Percentiles rank a stretch among this genome's conserved stretches.
phyloP scores from a whole-genome alignment of 208 protist species.

The Leishmania tropica region DNA sequence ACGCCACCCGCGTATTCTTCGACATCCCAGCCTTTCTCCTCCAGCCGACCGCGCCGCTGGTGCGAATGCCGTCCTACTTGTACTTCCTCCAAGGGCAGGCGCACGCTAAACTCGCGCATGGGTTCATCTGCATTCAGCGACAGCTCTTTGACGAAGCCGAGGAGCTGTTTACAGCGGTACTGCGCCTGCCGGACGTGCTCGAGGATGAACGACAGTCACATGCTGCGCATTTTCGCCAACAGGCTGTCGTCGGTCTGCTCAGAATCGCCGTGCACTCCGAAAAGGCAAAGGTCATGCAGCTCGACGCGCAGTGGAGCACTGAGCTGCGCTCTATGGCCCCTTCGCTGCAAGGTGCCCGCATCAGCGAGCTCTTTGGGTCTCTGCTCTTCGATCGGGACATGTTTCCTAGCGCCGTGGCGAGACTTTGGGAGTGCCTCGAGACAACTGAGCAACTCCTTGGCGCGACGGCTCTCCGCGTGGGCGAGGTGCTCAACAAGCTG shows the following conservation, averaged over 20 bases:
- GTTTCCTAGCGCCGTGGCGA: slow-evolving; percentile 34
- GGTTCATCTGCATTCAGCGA: slow-evolving; percentile 21
- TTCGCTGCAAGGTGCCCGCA: slow-evolving; percentile 33
- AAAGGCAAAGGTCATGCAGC: slow-evolving; percentile 28
- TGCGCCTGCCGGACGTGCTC: slow-evolving; percentile 34
- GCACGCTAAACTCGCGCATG: slow-evolving; percentile 21
- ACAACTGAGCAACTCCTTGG: slow-evolving; percentile 45
- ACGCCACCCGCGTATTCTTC: slow-evolving; percentile 26
- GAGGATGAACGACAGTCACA: slow-evolving; percentile 24
- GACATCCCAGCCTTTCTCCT: slow-evolving; percentile 32
- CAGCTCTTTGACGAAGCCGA: slow-evolving; percentile 31
- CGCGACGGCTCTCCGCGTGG: slow-evolving; percentile 32
- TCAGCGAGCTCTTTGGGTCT: slow-evolving; percentile 50
- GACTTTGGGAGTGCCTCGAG: slow-evolving; percentile 54
- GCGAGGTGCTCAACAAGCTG: slow-evolving; percentile 56
- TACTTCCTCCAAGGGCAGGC: slow-evolving; percentile 29
- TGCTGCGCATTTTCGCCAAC: slow-evolving; percentile 29
- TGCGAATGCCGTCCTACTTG: slow-evolving; percentile 23
- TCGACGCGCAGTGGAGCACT: slow-evolving; percentile 41
- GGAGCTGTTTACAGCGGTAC: slow-evolving; percentile 24
- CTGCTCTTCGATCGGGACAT: slow-evolving; percentile 44
- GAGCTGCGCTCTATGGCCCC: slow-evolving; percentile 30
- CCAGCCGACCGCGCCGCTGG: neutral
- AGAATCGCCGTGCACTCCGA: slow-evolving; percentile 33
- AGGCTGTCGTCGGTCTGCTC: slow-evolving; percentile 44